Base-by-base conservation (phyloP, 306 rosid genomes). In the Gleditsia sinensis region DNA sequence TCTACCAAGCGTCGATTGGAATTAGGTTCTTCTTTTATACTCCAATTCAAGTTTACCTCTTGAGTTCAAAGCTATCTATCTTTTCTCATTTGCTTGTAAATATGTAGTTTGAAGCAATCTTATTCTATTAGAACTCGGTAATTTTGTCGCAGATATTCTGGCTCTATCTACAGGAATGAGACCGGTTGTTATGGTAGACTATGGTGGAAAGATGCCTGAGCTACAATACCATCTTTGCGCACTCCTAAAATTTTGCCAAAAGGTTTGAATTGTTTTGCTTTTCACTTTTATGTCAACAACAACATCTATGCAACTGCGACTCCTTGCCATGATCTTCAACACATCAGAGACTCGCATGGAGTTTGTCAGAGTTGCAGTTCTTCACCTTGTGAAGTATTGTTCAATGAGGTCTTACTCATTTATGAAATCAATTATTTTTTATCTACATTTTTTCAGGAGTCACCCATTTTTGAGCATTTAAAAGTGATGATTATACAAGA, bases 171-270 rank as follows among this genome's bases (percentile, higher is more conserved):
- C 98, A 1, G 86, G 89, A 82, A 86, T 93, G 97, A 86, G 97
- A 81, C 81, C 96, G 3, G 92, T 88, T 42, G 86, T 93, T 0
- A 84, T 91, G 98, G 42, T 93, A 19, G 98, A 93, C 72, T 93
- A 91, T 53, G 98, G 97, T 3, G 97, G 97, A 82, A 89, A 80
- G 82, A 77, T 93, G 96, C 97, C 97, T 43, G 89, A 87, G 57
- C 79, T 93, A 20, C 97, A 86, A 62, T 83, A 91, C 65, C 84
- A 86, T 28, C 87, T 93, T 23, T 83, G 89, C 61, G 42, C 87
- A 28, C 89, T 93, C 67, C 67, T 93, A 13, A 69, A 89, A 56
- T 75, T 63, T 0, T 27, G 75, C 65, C 97, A 78, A 27, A 83
- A 81, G 94, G 91, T 86, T 45, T 63, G 30, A 65, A 9, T 5